These are phyloP conservation scores for Xanthoconium stramineum DNA, from an alignment of 768 basidiomycete genomes.

Conservation along the genomic window DNA sequence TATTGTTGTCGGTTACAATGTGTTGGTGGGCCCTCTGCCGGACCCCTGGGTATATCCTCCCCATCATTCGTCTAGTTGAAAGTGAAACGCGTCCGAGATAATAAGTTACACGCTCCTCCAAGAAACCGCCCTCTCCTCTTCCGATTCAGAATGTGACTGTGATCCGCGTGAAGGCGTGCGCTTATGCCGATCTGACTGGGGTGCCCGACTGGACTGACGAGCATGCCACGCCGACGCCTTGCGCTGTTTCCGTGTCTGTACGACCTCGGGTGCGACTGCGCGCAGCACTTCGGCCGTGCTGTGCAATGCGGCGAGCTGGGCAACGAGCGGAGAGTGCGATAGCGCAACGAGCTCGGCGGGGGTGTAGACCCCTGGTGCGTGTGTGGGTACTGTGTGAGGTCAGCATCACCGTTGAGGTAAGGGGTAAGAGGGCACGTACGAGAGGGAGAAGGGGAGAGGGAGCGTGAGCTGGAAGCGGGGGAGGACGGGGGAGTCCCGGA, in stretches of 20 bases:
- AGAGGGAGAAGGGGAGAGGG: neutral
- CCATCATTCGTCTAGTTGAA: neutral
- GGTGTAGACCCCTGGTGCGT: constrained; percentile 21
- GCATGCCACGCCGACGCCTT: constrained; percentile 24
- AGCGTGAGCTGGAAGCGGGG: constrained; percentile 10
- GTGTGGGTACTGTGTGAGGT: neutral
- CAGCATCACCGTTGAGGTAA: neutral
- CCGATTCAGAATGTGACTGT: constrained; percentile 12
- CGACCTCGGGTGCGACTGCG: constrained; percentile 24
- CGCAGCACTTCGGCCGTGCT: constrained; percentile 9
- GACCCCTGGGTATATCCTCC: neutral
- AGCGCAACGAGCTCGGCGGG: constrained; percentile 25
- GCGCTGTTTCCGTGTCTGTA: constrained; percentile 25
- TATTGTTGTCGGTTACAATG: neutral
- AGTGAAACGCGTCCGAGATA: too few relatives aligned
- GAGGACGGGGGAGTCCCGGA: constrained; percentile 1
- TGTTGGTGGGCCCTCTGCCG: too few relatives aligned
- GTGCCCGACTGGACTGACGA: constrained; percentile 1
- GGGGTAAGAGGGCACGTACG: neutral
- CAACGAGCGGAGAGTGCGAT: constrained; percentile 21
- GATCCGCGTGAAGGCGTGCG: constrained; percentile 6
- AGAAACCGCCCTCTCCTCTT: constrained; percentile 11
- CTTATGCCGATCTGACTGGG: neutral
- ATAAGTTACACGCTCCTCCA: constrained; percentile 15
- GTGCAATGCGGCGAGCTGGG: constrained; percentile 2